Evolutionary conservation across 345 rosid species (phyloP).

Genomic region (Brassica juncea): DNA sequence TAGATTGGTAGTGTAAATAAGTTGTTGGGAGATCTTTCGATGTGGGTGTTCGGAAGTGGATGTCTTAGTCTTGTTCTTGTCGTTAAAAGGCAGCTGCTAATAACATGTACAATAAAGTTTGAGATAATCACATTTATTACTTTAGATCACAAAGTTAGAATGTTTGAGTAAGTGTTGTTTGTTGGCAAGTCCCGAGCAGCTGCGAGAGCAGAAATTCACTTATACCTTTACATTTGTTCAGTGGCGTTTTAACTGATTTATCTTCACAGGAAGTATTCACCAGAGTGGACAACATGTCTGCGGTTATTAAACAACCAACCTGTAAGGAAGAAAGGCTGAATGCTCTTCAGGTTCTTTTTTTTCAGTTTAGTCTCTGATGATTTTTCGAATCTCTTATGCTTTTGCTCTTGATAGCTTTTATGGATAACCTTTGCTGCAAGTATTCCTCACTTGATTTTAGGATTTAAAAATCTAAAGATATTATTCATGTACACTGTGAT

Average conservation of each 20-base stretch:
- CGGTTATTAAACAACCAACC: conserved; percentile 58
- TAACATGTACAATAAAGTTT: background rate
- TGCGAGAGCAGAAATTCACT: background rate
- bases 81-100: background rate
- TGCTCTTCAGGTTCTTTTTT: conserved; percentile 56
- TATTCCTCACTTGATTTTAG: conserved; percentile 4
- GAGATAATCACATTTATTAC: background rate
- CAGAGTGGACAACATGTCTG: conserved; percentile 53
- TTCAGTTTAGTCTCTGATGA: background rate
- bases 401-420: background rate
- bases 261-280: conserved; percentile 52
- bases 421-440: conserved; percentile 1
- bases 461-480: background rate
- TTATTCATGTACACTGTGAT: background rate
- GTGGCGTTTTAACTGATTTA: background rate
- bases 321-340: conserved; percentile 49
- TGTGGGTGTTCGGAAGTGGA: background rate
- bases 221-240: background rate
- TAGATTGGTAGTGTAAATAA: conserved; percentile 8
- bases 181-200: conserved; percentile 6
- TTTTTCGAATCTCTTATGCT: background rate
- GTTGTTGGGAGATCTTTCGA: background rate
- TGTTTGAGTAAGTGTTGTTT: background rate
- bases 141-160: background rate
- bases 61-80: conserved; percentile 12